These are phyloP conservation scores for Nothophaeocryptopus gaeumannii DNA, from an alignment of 2,329 filamentous ascomycete genomes.

Conservation along the genomic window DNA sequence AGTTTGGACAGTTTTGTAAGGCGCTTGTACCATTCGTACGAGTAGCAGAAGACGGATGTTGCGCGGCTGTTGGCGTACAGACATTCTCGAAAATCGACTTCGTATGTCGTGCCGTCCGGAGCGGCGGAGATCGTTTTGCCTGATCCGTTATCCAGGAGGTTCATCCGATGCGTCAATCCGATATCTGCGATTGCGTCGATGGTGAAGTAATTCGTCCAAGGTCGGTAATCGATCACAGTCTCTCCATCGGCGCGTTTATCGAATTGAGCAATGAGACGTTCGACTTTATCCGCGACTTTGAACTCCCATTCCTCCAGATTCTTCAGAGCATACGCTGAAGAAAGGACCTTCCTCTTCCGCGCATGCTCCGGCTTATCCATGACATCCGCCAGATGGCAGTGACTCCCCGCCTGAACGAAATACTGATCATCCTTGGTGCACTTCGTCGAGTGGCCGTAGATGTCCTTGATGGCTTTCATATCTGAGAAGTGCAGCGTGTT, in stretches of 20 bases:
- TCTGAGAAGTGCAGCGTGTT: slow-evolving; percentile 46
- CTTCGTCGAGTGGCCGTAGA: slow-evolving; percentile 39
- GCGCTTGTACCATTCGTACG: slow-evolving; percentile 51
- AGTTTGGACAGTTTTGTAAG: slow-evolving; percentile 49
- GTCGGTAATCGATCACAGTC: slow-evolving; percentile 36
- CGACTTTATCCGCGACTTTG: slow-evolving; percentile 40
- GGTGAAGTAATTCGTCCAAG: slow-evolving; percentile 40
- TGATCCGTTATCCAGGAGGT: slow-evolving; percentile 38
- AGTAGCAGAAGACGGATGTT: slow-evolving; percentile 52
- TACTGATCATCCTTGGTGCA: slow-evolving; percentile 39
- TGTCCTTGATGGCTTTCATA: slow-evolving; percentile 40
- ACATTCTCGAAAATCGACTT: slow-evolving; percentile 50
- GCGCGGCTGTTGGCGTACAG: slow-evolving; percentile 52
- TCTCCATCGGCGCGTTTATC: slow-evolving; percentile 32
- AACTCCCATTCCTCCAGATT: slow-evolving; percentile 43
- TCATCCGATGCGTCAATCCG: slow-evolving; percentile 37
- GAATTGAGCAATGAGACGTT: slow-evolving; percentile 35
- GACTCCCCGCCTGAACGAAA: slow-evolving; percentile 30
- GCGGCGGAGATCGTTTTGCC: slow-evolving; percentile 30
- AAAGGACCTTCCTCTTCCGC: slow-evolving; percentile 40
- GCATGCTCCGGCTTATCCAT: slow-evolving; percentile 40
- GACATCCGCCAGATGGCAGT: slow-evolving; percentile 40
- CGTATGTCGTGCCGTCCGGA: slow-evolving; percentile 43
- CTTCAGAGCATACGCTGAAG: slow-evolving; percentile 41
- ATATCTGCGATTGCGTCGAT: slow-evolving; percentile 42